These are phyloP conservation scores for Corymbia maculata DNA, from an alignment of 345 rosid genomes.

Conservation along the genomic window DNA sequence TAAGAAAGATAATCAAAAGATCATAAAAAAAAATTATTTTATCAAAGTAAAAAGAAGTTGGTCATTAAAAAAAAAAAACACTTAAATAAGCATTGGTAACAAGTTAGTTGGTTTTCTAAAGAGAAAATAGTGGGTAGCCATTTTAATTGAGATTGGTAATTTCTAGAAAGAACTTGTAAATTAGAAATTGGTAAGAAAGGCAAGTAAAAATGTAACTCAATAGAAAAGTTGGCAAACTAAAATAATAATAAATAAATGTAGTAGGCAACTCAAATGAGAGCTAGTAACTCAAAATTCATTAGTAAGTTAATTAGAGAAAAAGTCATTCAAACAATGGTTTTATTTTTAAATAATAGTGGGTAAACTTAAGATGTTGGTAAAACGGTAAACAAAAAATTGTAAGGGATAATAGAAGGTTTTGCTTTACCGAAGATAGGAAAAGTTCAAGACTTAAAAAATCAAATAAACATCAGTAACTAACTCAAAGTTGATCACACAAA, in stretches of 20 bases:
- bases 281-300: background rate
- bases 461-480: background rate
- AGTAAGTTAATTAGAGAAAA: fast-evolving
- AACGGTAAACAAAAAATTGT: background rate
- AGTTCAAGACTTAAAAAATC: background rate
- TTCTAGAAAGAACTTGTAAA: background rate
- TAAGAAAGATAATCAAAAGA: too few species aligned
- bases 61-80: background rate
- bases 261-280: background rate
- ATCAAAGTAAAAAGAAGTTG: background rate
- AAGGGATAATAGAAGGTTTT: fast-evolving
- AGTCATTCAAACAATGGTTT: background rate
- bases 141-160: background rate
- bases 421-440: background rate
- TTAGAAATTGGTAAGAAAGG: background rate
- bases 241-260: too few species aligned
- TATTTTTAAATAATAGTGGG: background rate
- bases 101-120: background rate
- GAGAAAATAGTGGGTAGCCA: background rate
- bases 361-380: background rate
- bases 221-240: background rate
- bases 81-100: background rate
- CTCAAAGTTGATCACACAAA: background rate
- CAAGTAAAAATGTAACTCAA: too few species aligned
- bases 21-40: too few species aligned